Conservation (phyloP, 768 basidiomycete species). For the Nevesoporus exiguus region DNA sequence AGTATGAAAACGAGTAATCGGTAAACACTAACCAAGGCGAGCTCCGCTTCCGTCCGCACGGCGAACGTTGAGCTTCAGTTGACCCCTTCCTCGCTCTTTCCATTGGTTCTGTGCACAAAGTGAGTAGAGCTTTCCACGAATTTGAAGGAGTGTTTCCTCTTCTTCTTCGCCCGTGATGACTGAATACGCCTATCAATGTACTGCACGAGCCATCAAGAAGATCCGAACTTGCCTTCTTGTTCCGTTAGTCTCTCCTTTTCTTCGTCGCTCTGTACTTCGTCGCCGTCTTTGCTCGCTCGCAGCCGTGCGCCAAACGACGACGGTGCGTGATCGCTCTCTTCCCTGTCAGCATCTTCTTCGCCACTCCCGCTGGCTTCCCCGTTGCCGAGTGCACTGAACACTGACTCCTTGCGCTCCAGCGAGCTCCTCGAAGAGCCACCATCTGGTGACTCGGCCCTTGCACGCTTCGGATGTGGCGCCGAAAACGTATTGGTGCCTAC, state of each 20-base stretch:
- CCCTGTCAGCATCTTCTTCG: slow-evolving; percentile 40
- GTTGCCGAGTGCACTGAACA: slow-evolving; percentile 33
- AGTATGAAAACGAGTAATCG: not conserved
- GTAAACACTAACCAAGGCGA: slow-evolving; percentile 49
- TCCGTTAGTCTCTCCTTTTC: slow-evolving; percentile 49
- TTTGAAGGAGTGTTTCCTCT: slow-evolving; percentile 72
- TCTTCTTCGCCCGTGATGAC: slow-evolving; percentile 81
- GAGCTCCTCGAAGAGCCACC: slow-evolving; percentile 43
- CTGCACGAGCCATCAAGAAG: not conserved
- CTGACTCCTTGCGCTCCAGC: slow-evolving; percentile 36
- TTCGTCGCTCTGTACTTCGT: slow-evolving; percentile 47
- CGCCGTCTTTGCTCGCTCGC: slow-evolving; percentile 58
- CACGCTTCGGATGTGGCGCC: slow-evolving; percentile 49
- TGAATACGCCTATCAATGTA: slow-evolving; percentile 25
- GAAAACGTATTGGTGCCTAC: slow-evolving; percentile 41
- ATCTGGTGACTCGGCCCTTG: slow-evolving; percentile 48
- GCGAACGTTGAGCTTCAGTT: slow-evolving; percentile 65
- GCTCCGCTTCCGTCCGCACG: slow-evolving; percentile 63
- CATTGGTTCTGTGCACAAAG: slow-evolving; percentile 58
- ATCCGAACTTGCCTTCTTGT: slow-evolving; percentile 55
- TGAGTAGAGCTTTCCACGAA: slow-evolving; percentile 71
- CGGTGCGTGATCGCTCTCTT: slow-evolving; percentile 31
- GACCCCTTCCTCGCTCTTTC: slow-evolving; percentile 77
- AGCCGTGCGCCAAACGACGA: slow-evolving; percentile 62
- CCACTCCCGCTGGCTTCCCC: slow-evolving; percentile 36